Conservation (phyloP, 345 rosid species). For the Lepidium didymum region DNA sequence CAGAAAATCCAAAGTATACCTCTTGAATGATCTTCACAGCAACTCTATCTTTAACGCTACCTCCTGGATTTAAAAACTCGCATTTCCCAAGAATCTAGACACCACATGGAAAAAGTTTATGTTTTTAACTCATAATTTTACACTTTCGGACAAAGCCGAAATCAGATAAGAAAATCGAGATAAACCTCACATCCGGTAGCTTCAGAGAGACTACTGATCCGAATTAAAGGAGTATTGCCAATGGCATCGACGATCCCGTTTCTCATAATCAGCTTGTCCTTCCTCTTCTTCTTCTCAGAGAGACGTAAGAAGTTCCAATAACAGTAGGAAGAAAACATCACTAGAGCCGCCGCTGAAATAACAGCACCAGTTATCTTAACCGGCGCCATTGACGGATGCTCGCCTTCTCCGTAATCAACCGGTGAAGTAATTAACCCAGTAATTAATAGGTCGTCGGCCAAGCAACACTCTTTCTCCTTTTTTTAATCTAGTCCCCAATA, state of each 20-base stretch:
- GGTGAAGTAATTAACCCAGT: background rate
- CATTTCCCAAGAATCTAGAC: constrained; percentile 88
- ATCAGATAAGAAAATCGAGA: background rate
- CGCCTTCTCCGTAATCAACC: constrained; percentile 8
- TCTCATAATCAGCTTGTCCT: constrained; percentile 30
- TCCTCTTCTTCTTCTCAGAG: constrained; percentile 37
- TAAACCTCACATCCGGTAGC: constrained; percentile 91
- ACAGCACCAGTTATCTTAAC: constrained; percentile 35
- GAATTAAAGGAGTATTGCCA: constrained; percentile 86
- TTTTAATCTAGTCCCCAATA: background rate
- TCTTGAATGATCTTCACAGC: constrained; percentile 84
- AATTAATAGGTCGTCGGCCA: background rate
- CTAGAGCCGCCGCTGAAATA: constrained; percentile 33
- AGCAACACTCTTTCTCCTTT: background rate
- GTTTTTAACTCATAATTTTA: background rate
- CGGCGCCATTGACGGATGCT: constrained; percentile 41
- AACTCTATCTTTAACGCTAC: constrained; percentile 93
- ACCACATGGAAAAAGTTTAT: background rate
- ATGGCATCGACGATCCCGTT: constrained; percentile 60
- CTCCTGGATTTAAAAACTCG: constrained; percentile 96
- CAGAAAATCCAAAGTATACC: constrained; percentile 33
- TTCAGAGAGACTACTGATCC: constrained; percentile 83
- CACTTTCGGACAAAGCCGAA: background rate
- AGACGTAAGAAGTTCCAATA: constrained; percentile 23
- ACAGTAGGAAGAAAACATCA: constrained; percentile 46